A percentile compares a stretch with the other conserved stretches of the same genome.
phyloP scores from a whole-genome alignment of 228 moss, liverwort and hornwort species.

The Sphagnum fallax region DNA sequence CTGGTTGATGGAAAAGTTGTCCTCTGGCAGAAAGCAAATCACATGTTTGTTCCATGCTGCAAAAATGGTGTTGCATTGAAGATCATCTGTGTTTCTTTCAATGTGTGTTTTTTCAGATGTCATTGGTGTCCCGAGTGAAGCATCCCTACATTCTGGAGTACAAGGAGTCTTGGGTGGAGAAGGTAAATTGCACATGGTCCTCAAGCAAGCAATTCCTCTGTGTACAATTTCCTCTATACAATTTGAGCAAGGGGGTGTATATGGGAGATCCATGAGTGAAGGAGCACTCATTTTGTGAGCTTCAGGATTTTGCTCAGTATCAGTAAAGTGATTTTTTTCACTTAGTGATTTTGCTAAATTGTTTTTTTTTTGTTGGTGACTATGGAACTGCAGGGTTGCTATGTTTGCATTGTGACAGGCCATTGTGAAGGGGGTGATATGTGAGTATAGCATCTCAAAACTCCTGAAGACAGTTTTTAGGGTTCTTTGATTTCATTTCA shows the following conservation, averaged over 20 bases:
- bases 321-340: too few relatives aligned
- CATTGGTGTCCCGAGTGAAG: slow-evolving; percentile 55
- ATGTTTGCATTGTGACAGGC: slow-evolving; percentile 60
- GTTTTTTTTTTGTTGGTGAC: background rate
- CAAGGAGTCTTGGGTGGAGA: slow-evolving; percentile 67
- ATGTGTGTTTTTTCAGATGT: slow-evolving; percentile 29
- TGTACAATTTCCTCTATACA: background rate
- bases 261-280: background rate
- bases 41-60: background rate
- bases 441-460: slow-evolving; percentile 16
- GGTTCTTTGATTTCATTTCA: background rate
- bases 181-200: slow-evolving; percentile 14
- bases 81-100: too few relatives aligned
- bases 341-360: too few relatives aligned
- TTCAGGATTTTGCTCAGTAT: too few relatives aligned
- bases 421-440: slow-evolving; percentile 68
- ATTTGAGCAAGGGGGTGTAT: background rate
- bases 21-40: background rate
- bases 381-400: slow-evolving; percentile 35
- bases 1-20: too few relatives aligned
- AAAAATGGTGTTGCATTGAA: too few relatives aligned
- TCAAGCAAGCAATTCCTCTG: background rate
- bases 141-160: slow-evolving; percentile 61
- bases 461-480: background rate
- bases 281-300: background rate